Conservation (phyloP, 805 yeast species). For the Vanderwaltozyma tropicalis region DNA sequence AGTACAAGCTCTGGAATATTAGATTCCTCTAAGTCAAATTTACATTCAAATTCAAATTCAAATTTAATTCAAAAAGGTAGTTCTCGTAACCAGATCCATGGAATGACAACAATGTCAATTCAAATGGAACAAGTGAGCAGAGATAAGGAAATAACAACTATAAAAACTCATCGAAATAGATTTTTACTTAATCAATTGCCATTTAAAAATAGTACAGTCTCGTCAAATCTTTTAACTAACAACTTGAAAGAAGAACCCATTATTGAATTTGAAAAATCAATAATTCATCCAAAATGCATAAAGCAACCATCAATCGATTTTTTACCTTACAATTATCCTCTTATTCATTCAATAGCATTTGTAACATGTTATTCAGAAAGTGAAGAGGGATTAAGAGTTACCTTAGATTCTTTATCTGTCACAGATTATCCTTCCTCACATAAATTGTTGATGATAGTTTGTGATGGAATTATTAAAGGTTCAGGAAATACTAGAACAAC, state of each 20-base stretch:
- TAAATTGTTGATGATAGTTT: slow-evolving; percentile 70
- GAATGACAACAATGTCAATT: slow-evolving; percentile 49
- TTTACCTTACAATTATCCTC: slow-evolving; percentile 78
- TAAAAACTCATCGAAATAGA: not conserved
- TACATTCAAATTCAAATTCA: not conserved
- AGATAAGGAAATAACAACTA: slow-evolving; percentile 4
- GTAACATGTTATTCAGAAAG: slow-evolving; percentile 96
- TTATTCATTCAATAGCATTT: slow-evolving; percentile 59
- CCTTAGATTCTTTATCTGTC: slow-evolving; percentile 83
- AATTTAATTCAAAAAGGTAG: too few species aligned
- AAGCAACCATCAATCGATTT: slow-evolving; percentile 85
- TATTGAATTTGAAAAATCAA: slow-evolving; percentile 18
- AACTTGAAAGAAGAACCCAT: not conserved
- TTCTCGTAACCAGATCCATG: slow-evolving; percentile 11
- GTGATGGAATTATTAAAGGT: slow-evolving; percentile 94
- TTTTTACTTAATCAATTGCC: too few species aligned
- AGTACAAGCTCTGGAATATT: not conserved
- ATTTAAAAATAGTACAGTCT: too few species aligned
- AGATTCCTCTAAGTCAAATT: slow-evolving; percentile 15
- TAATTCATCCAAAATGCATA: slow-evolving; percentile 68
- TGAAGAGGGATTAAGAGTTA: slow-evolving; percentile 71
- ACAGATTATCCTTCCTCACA: slow-evolving; percentile 94
- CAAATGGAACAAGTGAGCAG: slow-evolving; percentile 26
- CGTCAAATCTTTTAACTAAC: too few species aligned
- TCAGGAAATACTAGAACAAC: slow-evolving; percentile 82